A percentile compares a stretch with the other conserved stretches of the same genome.
Conservation (phyloP, 176 grass and related monocot genomes). For the Melocanna baccifera region DNA sequence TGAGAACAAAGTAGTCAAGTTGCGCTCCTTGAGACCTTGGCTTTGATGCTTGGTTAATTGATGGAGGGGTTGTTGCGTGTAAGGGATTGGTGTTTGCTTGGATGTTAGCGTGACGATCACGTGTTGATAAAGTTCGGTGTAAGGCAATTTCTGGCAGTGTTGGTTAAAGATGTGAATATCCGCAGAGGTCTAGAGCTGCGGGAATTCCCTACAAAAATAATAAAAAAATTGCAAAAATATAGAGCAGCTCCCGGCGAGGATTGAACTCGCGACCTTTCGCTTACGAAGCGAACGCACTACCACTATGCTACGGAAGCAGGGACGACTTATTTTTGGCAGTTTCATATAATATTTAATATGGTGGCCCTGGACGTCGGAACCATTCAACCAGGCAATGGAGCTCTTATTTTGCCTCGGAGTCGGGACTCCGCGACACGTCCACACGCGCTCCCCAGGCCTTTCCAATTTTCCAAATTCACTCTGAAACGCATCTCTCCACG, state of each 20-base stretch:
- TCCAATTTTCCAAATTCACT: background rate
- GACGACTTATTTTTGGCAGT: fast-evolving
- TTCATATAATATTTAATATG: fast-evolving
- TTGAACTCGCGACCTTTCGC: slow-evolving; percentile 96
- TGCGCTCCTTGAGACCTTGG: background rate
- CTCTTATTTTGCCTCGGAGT: too few relatives aligned
- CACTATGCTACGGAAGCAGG: slow-evolving; percentile 65
- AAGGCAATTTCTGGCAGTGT: background rate
- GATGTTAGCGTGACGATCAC: background rate
- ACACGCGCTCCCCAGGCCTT: background rate
- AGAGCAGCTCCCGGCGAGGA: slow-evolving; percentile 63
- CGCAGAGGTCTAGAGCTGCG: background rate
- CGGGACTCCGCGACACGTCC: too few relatives aligned
- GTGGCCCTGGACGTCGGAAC: too few relatives aligned
- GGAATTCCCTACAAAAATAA: background rate
- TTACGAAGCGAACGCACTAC: slow-evolving; percentile 94
- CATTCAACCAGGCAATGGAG: background rate
- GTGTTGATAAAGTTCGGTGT: background rate
- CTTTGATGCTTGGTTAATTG: background rate
- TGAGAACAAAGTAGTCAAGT: background rate
- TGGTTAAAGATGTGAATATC: background rate
- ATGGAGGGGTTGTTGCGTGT: too few relatives aligned
- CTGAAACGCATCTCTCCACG: background rate
- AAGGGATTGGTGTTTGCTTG: background rate
- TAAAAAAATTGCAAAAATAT: background rate